Base-by-base conservation (phyloP, 441 rosid species). In the Adansonia gregorii region DNA sequence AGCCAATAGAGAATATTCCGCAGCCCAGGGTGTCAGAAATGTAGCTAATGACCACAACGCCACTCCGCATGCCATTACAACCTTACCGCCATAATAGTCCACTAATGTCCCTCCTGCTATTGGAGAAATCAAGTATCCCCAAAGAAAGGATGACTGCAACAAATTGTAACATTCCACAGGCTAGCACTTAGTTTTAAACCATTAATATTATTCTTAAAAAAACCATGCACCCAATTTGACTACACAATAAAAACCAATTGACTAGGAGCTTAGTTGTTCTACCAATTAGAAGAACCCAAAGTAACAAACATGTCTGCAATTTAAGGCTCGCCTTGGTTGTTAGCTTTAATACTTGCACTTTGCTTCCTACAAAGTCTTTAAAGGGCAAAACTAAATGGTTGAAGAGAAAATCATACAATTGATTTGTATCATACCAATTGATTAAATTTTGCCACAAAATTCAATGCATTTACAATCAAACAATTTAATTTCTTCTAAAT, bases 61-160 rank as follows among this genome's bases (percentile, higher is more conserved):
- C 22, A 95, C 99, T 11, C 99, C 99, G 85, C 93, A 92, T 58
- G 88, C 97, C 99, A 95, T 93, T 65, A 95, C 90, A 10, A 92
- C 88, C 80, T 95, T 91, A 41, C 98, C 99, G 14, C 99, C 99
- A 83, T 91, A 93, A 54, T 87, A 86, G 82, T 95, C 99, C 81
- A 95, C 99, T 69, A 92, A 86, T 48, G 95, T 87, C 59, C 99
- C 99, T 60, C 95, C 99, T n/a, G 88, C 95, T 77, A 95, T 90
- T 0, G 99, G 99, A 31, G 99, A 91, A 80, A 93, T 83, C 80
- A 95, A 78, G 88, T 95, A 95, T 82, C 99, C 99, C 99, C 98
- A 91, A 0, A 93, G 88, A 77, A 95, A 95, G 75, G 98, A 90
- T 55, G 99, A 95, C 99, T 95, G 90, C 82, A 81, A 80, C 71